Percentiles rank a stretch among this genome's conserved stretches.
Evolutionary conservation across 441 rosid species (phyloP).

Genomic region (Iberis amara): DNA sequence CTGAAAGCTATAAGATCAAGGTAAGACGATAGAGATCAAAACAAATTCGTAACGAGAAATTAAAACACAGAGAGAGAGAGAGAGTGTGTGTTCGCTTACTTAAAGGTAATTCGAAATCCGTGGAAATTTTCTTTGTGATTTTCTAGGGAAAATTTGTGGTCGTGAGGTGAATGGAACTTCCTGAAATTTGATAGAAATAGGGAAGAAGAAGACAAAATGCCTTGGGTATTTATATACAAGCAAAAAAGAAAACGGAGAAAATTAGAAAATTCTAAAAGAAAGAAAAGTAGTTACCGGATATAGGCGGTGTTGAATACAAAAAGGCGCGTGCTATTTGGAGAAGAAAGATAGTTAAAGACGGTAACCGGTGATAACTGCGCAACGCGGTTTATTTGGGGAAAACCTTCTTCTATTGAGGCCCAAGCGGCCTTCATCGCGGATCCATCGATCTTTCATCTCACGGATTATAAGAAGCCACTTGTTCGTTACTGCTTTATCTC

Average conservation of each 20-base stretch:
- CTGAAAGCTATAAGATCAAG: background rate
- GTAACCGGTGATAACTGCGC: conserved; percentile 20
- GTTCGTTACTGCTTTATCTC: too few species aligned
- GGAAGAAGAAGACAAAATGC: conserved; percentile 11
- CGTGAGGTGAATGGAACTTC: conserved; percentile 21
- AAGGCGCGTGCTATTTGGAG: conserved; percentile 14
- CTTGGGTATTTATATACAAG: conserved; percentile 7
- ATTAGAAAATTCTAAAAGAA: conserved; percentile 1
- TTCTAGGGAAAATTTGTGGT: conserved; percentile 21
- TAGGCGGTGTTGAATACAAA: conserved; percentile 15
- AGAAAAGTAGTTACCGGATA: conserved; percentile 20
- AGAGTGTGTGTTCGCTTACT: too few species aligned
- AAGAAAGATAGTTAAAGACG: conserved; percentile 12
- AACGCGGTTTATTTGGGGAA: conserved; percentile 22
- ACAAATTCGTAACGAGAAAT: background rate
- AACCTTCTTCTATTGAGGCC: too few species aligned
- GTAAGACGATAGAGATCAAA: background rate
- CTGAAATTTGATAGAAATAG: conserved; percentile 25
- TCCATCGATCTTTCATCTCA: too few species aligned
- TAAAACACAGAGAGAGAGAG: background rate
- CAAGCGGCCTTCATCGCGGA: too few species aligned
- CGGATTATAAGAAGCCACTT: too few species aligned
- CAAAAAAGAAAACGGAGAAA: background rate
- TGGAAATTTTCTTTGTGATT: background rate
- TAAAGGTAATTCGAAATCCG: background rate